These are phyloP conservation scores for Thielaviopsis cerberus DNA, from an alignment of 2,329 filamentous ascomycete species.

Conservation along the genomic window DNA sequence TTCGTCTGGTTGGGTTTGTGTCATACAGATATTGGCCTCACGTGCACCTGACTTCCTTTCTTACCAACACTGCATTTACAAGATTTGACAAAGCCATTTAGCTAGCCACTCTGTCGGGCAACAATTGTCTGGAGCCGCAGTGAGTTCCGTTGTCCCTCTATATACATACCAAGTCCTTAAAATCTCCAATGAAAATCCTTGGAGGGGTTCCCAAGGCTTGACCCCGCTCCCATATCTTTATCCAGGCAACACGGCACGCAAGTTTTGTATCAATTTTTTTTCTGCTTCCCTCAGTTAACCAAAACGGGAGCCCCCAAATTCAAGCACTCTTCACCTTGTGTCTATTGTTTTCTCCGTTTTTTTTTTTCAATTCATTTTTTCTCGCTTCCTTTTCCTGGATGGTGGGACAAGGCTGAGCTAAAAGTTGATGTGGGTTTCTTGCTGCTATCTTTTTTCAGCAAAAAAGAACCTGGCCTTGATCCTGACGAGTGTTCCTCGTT, in stretches of 20 bases:
- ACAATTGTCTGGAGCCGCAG: no score
- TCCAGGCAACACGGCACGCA: not conserved
- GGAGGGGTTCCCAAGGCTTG: not conserved
- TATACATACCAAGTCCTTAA: no score
- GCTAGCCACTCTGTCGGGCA: no score
- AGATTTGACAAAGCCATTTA: no score
- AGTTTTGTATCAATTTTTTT: not conserved
- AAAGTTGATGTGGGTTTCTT: not conserved
- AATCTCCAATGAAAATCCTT: no score
- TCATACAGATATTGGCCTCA: no score
- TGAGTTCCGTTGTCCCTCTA: no score
- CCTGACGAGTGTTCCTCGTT: not conserved
- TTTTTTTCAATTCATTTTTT: not conserved
- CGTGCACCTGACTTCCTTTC: no score
- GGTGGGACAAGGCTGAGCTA: slow-evolving; percentile 6
- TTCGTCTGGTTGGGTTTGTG: no score
- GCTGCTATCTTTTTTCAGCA: not conserved
- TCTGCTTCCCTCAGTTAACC: not conserved
- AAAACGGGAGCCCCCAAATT: not conserved
- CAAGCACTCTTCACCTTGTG: not conserved
- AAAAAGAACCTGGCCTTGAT: not conserved
- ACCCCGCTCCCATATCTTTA: not conserved
- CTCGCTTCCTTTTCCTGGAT: not conserved
- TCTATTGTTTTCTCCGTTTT: not conserved
- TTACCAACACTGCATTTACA: no score